Evolutionary conservation across 164 flowering plant genomes (phyloP).

Genomic region (Cinnamomum chago): DNA sequence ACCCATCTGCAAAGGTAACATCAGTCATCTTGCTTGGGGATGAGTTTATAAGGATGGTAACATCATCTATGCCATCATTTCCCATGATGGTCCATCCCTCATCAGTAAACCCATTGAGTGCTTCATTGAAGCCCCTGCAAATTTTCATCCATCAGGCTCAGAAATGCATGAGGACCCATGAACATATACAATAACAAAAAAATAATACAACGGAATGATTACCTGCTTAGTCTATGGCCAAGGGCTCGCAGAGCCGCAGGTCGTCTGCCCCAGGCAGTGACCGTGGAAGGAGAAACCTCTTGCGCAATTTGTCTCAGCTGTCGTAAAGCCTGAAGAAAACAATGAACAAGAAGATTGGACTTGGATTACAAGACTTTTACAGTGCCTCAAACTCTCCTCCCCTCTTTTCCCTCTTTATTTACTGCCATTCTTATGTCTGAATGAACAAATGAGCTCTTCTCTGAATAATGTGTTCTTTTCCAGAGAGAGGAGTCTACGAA

Average conservation of each 20-base stretch:
- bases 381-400: neutral
- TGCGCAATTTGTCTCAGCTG: constrained; percentile 87
- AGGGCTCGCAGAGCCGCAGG: constrained; percentile 86
- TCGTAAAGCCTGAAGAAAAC: constrained; percentile 66
- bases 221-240: constrained; percentile 90
- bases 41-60: constrained; percentile 80
- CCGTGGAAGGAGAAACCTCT: constrained; percentile 66
- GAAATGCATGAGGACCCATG: neutral
- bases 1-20: constrained; percentile 59
- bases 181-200: neutral
- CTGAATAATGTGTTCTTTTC: neutral
- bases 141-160: constrained; percentile 1
- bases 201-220: neutral
- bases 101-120: constrained; percentile 88
- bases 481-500: neutral
- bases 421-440: neutral
- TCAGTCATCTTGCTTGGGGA: constrained; percentile 78
- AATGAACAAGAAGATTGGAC: neutral
- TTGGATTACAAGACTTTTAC: neutral
- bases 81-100: constrained; percentile 94
- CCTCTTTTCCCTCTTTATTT: neutral
- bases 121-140: constrained; percentile 89
- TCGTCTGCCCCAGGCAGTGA: constrained; percentile 69
- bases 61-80: constrained; percentile 89
- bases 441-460: neutral